Base-by-base conservation (phyloP, 1,284 basidiomycete genomes). In the Ganoderma lucidum region DNA sequence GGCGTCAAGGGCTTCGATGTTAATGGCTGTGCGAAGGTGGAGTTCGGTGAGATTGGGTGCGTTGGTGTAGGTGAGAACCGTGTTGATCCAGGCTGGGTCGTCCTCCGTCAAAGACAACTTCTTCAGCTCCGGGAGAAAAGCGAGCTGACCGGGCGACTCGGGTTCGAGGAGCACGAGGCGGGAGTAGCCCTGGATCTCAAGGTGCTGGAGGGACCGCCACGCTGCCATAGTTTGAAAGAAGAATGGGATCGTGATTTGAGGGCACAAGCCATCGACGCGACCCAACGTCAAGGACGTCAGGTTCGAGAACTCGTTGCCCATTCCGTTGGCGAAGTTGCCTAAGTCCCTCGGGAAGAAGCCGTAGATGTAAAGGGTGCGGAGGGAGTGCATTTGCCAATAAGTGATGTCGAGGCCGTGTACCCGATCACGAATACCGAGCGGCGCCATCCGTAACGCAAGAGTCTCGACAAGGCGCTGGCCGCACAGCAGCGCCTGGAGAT, bases 201-300 rank as follows among this genome's bases (percentile, higher is more conserved):
- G 53, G 28, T 30, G 10, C 53, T 55, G 6, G 53, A 55, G 53
- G 53, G 10, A 17, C 5, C 15, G 12, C 53, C 53, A 55, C 30
- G 53, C 14, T 30, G 12, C 28, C 4, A 30, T 14, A 10, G 53
- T 28, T 2, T 14, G 4, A 28, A 55, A 55, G 53, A 55, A 55
- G 53, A 6, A 30, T 4, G 6, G 14, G 12, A 55, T 28, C 28
- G 53, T 30, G 53, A 30, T 55, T 14, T 15, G 53, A 30, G 53
- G 28, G 53, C 3, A 14, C 23, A 32, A 17, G 14, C 28, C 15
- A 55, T n/a, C 53, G 12, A 55, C 53, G 28, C 53, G 14, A 55
- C 53, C 53, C 53, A 55, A 30, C 53, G 30, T 55, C 53, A 55
- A 32, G 9, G 53, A 55, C 12, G 53, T 55, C 53, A 55, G 53